These are phyloP conservation scores for Claviceps purpurea DNA, from an alignment of 2,329 filamentous ascomycete genomes.

Conservation along the genomic window DNA sequence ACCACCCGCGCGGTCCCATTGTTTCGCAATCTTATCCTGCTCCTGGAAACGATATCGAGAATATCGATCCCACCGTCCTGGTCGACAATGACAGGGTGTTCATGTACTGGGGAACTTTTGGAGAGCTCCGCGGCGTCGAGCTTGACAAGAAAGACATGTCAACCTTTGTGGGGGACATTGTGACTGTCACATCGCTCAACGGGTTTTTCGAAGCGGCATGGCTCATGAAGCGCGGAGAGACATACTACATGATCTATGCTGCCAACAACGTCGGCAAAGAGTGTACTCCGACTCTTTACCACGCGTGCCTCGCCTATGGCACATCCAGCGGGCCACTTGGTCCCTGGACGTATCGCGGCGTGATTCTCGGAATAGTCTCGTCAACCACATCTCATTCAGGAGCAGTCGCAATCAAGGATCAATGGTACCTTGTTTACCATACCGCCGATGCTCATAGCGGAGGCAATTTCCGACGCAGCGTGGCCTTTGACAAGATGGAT, in stretches of 20 bases:
- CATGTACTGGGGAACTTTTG: conserved; percentile 1
- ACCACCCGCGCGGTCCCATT: not conserved
- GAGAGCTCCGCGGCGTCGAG: not conserved
- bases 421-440: conserved; percentile 1
- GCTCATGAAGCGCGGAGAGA: not conserved
- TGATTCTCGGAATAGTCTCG: conserved; percentile 1
- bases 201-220: not conserved
- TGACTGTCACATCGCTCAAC: not conserved
- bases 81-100: not conserved
- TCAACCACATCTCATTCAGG: conserved; percentile 1
- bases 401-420: not conserved
- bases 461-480: not conserved
- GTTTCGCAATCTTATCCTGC: not conserved
- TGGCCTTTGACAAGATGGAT: not conserved
- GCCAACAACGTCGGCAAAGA: not conserved
- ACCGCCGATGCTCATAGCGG: not conserved
- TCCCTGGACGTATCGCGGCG: not conserved
- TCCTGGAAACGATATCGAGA: not conserved
- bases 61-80: not conserved
- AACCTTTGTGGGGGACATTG: not conserved
- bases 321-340: not conserved
- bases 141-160: not conserved
- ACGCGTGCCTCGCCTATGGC: not conserved
- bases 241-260: conserved; percentile 1
- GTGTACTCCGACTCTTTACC: not conserved